Conservation (phyloP, 1,284 basidiomycete species). For the Entoloma clypeatum region DNA sequence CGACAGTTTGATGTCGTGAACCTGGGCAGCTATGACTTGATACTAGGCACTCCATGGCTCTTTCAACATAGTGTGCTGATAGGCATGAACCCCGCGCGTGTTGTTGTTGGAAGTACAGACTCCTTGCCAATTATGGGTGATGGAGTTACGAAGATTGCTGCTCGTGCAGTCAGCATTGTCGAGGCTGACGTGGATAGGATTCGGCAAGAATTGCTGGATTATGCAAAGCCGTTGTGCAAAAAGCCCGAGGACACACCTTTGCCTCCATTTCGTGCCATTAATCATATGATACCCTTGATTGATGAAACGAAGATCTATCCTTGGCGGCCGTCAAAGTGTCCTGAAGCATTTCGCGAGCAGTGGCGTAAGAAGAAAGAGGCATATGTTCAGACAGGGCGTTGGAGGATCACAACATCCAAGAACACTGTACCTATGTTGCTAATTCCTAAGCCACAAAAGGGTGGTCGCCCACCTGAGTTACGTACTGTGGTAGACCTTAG, state of each 20-base stretch:
- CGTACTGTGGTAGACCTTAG: conserved; percentile 25
- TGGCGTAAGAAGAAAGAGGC: conserved; percentile 27
- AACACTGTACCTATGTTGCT: conserved; percentile 35
- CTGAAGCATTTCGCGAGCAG: conserved; percentile 22
- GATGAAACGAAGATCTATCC: conserved; percentile 25
- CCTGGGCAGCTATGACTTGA: conserved; percentile 29
- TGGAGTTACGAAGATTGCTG: conserved; percentile 16
- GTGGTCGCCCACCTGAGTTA: conserved; percentile 13
- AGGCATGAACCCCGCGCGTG: conserved; percentile 17
- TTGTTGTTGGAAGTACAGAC: conserved; percentile 23
- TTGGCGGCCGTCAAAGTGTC: conserved; percentile 26
- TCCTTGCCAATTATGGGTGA: conserved; percentile 22
- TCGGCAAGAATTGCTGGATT: conserved; percentile 15
- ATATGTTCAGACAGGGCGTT: conserved; percentile 25
- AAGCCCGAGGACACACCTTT: conserved; percentile 21
- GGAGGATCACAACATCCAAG: conserved; percentile 23
- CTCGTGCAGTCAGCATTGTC: conserved; percentile 11
- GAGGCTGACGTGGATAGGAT: conserved; percentile 16
- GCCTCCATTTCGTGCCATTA: conserved; percentile 28
- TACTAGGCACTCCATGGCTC: conserved; percentile 30
- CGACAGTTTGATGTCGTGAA: conserved; percentile 31
- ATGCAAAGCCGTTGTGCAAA: conserved; percentile 25
- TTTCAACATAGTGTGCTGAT: conserved; percentile 25
- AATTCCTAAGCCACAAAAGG: conserved; percentile 3
- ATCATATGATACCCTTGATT: conserved; percentile 32